phyloP scores from a whole-genome alignment of 352 stramenopile genomes.

The Pythium volutum region DNA sequence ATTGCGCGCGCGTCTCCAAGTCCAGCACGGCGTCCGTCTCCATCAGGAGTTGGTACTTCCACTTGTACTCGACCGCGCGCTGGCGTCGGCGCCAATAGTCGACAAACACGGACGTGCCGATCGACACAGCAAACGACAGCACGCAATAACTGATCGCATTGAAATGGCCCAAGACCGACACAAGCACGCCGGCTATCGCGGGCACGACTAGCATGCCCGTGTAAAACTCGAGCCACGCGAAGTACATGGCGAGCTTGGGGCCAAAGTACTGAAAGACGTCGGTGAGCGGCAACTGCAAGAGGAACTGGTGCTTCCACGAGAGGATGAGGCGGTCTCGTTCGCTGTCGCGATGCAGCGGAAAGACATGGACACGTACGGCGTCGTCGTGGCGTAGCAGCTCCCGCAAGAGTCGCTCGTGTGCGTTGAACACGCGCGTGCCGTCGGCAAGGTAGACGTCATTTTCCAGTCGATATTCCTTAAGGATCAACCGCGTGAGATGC shows the following conservation, averaged over 20 bases:
- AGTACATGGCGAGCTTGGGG: constrained; percentile 68
- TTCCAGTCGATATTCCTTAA: constrained; percentile 39
- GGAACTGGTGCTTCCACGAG: constrained; percentile 37
- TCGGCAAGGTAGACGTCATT: constrained; percentile 35
- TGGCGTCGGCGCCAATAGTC: constrained; percentile 55
- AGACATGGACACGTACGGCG: constrained; percentile 32
- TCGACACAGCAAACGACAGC: constrained; percentile 44
- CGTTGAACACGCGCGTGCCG: constrained; percentile 34
- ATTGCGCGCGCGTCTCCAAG: constrained; percentile 42
- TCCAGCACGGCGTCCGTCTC: constrained; percentile 33
- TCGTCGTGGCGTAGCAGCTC: constrained; percentile 31
- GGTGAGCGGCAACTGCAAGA: constrained; percentile 33
- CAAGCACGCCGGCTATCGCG: constrained; percentile 41
- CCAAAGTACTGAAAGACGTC: constrained; percentile 69
- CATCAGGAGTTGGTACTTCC: constrained; percentile 47
- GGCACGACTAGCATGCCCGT: constrained; percentile 69
- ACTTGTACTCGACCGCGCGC: constrained; percentile 50
- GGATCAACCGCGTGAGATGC: constrained; percentile 49
- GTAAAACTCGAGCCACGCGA: constrained; percentile 85
- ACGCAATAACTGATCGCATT: constrained; percentile 44
- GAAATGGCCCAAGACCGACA: constrained; percentile 45
- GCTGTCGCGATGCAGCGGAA: constrained; percentile 59
- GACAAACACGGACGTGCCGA: constrained; percentile 59
- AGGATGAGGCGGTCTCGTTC: constrained; percentile 39
- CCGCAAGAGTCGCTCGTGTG: constrained; percentile 37